Evolutionary conservation across 192 early-diverging fungal species (phyloP), one percentile per base, ranked within the genome.

Genomic region (Piromyces finnis): DNA sequence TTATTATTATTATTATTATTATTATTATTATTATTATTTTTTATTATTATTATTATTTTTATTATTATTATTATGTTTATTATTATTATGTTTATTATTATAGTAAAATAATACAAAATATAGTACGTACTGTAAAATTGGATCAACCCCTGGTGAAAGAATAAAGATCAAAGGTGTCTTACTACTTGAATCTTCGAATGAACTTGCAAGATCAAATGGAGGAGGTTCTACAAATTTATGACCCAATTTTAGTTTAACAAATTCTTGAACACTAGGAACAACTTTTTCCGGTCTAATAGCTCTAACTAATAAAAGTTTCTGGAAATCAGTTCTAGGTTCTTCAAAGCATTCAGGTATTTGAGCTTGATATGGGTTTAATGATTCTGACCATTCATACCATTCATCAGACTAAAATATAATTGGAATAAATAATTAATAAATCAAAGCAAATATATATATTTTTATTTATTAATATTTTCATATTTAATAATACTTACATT

Each of bases 161-260:
- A 91, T 88, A 80, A 91, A 91, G 13, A 91, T 87, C 14, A 91
- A 82, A 16, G 90, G 87, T 5, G 85, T 84, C 28, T 85, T 82
- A 80, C 87, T 82, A 82, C 81, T 91, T 15, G 90, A 89, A 80
- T 91, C 90, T 30, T 91, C 90, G 80, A 83, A 91, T 84, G 88
- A 89, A 59, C 86, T 89, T 7, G 84, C 85, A 36, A 91, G 78
- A 81, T 91, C 89, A 83, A 91, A 91, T 29, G 89, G 88, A 12
- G 90, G 90, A 28, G 90, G 90, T 82, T 91, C 90, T 35, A 91
- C 90, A 81, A 91, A 91, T 83, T 90, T 91, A 77, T 91, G 90
- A 0, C 90, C 90, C 29, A 91, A 80, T 80, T 91, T 91, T 30
- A 87, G 77, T 78, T 86, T 88, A 17, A 91, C 89, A 85, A 90